A percentile compares a stretch with the other conserved stretches of the same genome.
Conservation (phyloP, 2,329 filamentous ascomycete genomes). For the Pestalotiopsis sp. region DNA sequence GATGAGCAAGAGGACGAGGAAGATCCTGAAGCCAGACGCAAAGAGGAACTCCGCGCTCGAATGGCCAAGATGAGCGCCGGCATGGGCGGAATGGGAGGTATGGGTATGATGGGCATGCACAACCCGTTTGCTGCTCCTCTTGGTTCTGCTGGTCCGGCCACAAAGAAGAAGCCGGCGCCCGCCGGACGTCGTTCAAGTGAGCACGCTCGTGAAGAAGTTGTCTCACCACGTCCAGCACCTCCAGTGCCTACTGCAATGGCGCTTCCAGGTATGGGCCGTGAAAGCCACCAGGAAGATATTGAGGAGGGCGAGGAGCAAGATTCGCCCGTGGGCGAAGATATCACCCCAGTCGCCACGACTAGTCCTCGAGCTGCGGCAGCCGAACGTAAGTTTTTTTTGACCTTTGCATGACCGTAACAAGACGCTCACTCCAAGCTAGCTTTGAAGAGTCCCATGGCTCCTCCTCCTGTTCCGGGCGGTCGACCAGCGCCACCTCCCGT, state of each 20-base stretch:
- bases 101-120: conserved; percentile 66
- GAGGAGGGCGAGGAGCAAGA: conserved; percentile 52
- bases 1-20: conserved; percentile 84
- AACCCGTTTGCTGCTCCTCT: conserved; percentile 84
- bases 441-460: conserved; percentile 25
- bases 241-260: conserved; percentile 63
- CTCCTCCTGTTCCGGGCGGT: conserved; percentile 50
- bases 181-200: conserved; percentile 47
- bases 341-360: conserved; percentile 30
- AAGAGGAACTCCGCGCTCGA: conserved; percentile 85
- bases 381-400: conserved; percentile 27
- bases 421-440: conserved; percentile 24
- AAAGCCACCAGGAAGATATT: conserved; percentile 48
- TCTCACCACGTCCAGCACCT: conserved; percentile 46
- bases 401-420: conserved; percentile 11
- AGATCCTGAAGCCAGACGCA: conserved; percentile 83
- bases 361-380: conserved; percentile 22
- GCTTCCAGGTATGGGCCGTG: conserved; percentile 73
- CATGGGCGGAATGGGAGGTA: conserved; percentile 53
- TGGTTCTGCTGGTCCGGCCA: conserved; percentile 47
- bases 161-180: conserved; percentile 57
- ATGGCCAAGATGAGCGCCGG: conserved; percentile 99
- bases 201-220: conserved; percentile 43
- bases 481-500: conserved; percentile 60
- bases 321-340: conserved; percentile 36